Base-by-base conservation (phyloP, 2,329 filamentous ascomycete genomes). In the Fusarium begoniae region DNA sequence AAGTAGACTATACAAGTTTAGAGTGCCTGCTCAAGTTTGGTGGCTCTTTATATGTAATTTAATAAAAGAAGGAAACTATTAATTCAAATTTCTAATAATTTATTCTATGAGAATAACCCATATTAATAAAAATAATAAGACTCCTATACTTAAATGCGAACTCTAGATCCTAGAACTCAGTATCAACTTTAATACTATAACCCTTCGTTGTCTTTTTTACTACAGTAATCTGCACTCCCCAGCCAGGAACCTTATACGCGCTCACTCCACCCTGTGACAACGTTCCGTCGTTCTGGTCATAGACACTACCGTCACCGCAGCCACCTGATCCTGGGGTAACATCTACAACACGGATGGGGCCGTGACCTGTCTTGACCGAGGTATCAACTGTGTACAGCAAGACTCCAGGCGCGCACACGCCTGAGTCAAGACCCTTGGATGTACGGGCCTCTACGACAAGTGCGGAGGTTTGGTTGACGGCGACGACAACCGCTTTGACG, bases 351-450 rank as follows among this genome's bases (percentile, higher is more conserved):
- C 75, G 74, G 6, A 83, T 64, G 10, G 81, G 80, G 1, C 81
- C 81, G 17, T 75, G 55, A 4, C 82, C 81, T 13, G 81, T 77
- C 2, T 63, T 51, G 1, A 71, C 59, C 1, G 63, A 66, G 1
- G 80, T 82, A 17, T 80, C 79, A 4, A 83, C 73, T 0, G 79
- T 82, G 59, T 83, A 84, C 5, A 83, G 71, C 20, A 83, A 66
- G 11, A 83, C 79, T 15, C 82, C 82, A 1, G 79, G 74, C 2
- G 79, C 77, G 47, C 81, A 83, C 1, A 80, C 69, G 1, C 32
- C 66, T 1, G 40, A 43, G 44, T 83, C 79, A 17, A 79, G 66
- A 11, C 78, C 75, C 17, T 37, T 13, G 6, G 75, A 40, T 2
- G 76, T 71, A n/a, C 82, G 78, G 15, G 74, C 75, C 58, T 84